phyloP scores from a whole-genome alignment of 1,139 yeast genomes.

The Schwanniomyces etchellsii region DNA sequence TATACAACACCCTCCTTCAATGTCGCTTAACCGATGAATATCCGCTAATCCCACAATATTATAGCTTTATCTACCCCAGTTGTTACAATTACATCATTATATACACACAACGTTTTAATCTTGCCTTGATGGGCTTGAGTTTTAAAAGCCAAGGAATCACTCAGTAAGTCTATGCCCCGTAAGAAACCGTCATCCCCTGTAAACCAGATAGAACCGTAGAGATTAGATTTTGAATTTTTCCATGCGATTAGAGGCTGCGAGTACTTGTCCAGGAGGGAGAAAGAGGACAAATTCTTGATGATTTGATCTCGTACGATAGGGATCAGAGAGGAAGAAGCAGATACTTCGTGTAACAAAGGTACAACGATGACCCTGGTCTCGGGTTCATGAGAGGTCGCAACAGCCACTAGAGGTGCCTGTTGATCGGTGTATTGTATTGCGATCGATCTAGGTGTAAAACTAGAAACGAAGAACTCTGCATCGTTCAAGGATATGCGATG shows the following conservation, averaged over 20 bases:
- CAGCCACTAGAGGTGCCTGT: constrained; percentile 33
- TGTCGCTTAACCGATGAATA: too few species aligned
- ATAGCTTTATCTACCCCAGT: constrained; percentile 20
- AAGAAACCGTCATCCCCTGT: constrained; percentile 66
- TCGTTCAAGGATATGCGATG: constrained; percentile 62
- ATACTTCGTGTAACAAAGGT: constrained; percentile 19
- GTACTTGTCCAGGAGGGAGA: constrained; percentile 68
- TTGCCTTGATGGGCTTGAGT: constrained; percentile 35
- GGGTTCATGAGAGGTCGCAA: constrained; percentile 74
- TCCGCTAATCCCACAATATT: background rate
- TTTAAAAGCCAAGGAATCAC: constrained; percentile 20
- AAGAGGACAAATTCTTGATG: constrained; percentile 51
- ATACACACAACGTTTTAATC: constrained; percentile 34
- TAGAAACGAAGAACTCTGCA: constrained; percentile 66
- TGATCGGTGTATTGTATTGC: constrained; percentile 12
- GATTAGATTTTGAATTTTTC: constrained; percentile 39
- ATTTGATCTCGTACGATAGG: constrained; percentile 33
- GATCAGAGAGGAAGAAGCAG: constrained; percentile 1
- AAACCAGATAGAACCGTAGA: too few species aligned
- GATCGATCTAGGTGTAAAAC: constrained; percentile 57
- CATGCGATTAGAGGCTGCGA: constrained; percentile 49
- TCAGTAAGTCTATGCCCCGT: constrained; percentile 48
- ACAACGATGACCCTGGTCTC: constrained; percentile 61
- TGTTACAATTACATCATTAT: constrained; percentile 25
- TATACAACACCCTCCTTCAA: too few species aligned